Evolutionary conservation across 768 basidiomycete species (phyloP), one percentile per base, ranked within the genome.

Genomic region (Tylopilus felleus): DNA sequence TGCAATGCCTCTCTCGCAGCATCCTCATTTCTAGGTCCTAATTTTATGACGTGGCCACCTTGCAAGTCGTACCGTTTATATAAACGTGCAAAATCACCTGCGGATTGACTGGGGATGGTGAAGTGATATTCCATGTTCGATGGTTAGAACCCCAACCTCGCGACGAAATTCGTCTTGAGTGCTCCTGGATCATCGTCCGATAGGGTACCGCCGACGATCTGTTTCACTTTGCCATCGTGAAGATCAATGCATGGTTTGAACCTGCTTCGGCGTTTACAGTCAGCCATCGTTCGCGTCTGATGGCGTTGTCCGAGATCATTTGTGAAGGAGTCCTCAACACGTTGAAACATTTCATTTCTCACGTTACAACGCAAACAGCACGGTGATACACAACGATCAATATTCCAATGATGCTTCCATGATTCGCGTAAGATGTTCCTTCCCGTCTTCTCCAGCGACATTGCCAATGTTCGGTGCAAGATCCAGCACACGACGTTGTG

Each of bases 171-270:
- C 21, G 92, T 95, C 69, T 80, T 82, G 60, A 97, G 77, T 38
- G 66, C 68, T 22, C 77, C 73, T 8, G 88, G 81, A 31, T 80
- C 67, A 22, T 70, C 61, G 47, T 92, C 88, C 19, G 88, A 90
- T 28, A 99, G 79, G 5, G 93, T 95, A 4, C 95, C 93, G 40
- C 97, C 97, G 14, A 99, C 91, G 51, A 99, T 98, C 73, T 99
- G 97, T 73, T 98, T 98, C 53, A 99, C 97, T 63, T 93, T 79
- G 6, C 97, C 97, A 55, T 86, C 81, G 73, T 99, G 97, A 16
- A 99, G 81, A 72, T 99, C 97, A 63, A 99, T 98, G 69, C 97
- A 99, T 19, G 97, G 97, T 52, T 88, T 79, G 75, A 97, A 96
- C 45, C 79, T 68, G 62, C 79, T 82, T 49, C 60, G 64, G 23